Evolutionary conservation across 352 stramenopile genomes (phyloP), one percentile per base, ranked within the genome.

Genomic region (Phytophthora melonis): DNA sequence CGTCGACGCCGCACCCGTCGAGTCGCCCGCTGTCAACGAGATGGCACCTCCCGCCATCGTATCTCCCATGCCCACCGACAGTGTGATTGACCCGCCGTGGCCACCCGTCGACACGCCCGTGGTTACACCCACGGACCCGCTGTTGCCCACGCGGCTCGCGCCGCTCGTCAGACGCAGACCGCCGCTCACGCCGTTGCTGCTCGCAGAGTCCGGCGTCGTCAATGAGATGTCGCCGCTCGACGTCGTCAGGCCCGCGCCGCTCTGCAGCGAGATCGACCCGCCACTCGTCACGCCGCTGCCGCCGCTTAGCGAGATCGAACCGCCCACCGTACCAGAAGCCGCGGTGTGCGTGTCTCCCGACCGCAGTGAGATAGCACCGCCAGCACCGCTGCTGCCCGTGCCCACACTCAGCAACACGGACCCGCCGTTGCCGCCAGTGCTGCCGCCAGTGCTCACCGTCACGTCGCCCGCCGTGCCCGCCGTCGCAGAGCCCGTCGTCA

Each of bases 201-300:
- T 41, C 14, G 52, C 52, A 41, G 52, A 23, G 52, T 58, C 52
- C 23, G 52, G 52, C 19, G 69, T 55, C n/a, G 45, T 56, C 41
- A 78, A 39, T 45, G 69, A 53, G 18, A 77, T 75, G 47, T 66
- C 74, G 25, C 77, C 77, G 56, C 73, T 60, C 5, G 59, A 65
- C 43, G 66, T 41, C 56, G 66, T 76, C 39, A 54, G 63, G 39
- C 77, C 77, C 45, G 27, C 47, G 49, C 76, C 76, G 9, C 76
- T 70, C 27, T 63, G 63, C 66, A 82, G 25, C 45, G 59, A 63
- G 57, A 82, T 80, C 43, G 72, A 74, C 10, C 75, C 72, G 58
- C 72, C 75, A 11, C 39, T 70, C 63, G 68, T 57, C 55, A 66
- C 58, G 30, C 75, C 72, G 19, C 66, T 78, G 58, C 58, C 52